Base-by-base conservation (phyloP, 257 asterid species). In the Petrea volubilis region DNA sequence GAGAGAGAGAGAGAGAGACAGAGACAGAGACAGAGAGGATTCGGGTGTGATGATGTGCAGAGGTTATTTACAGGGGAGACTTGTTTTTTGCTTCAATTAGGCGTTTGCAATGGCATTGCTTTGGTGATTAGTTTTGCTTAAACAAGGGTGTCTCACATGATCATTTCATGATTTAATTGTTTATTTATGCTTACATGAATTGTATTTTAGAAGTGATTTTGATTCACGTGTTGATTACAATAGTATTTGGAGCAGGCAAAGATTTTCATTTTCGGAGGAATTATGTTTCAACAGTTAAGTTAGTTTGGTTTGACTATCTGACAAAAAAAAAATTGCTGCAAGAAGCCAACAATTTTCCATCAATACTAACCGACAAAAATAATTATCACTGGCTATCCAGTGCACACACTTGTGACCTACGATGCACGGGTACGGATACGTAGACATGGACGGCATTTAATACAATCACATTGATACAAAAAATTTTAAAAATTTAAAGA, bases 11-110 rank as follows among this genome's bases (percentile, higher is more conserved):
- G 64, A 38, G 51, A 65, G 49, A 33, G 12, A 38, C 10, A 53
- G 56, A 55, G 77, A 62, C 46, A 36, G 64, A 49, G 74, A 64
- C 43, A 49, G 71, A 64, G 77, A 38, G 59, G 9, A 31, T 61
- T 36, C 59, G 14, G 7, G 29, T 11, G 14, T 31, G 61, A 56
- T 64, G 73, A 21, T 31, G 36, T 49, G 77, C 41, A 70, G 73
- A 55, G 52, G n/a, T n/a, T n/a, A 36, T 14, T 21, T 25, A 57
- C 28, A 34, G 56, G 17, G 38, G 23, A 74, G 28, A 73, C 40
- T 67, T 63, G 71, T 27, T 47, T 49, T 61, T 78, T 25, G 83
- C 78, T 82, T 80, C 79, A 86, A 77, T 78, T 68, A 56, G 68
- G 73, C 52, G 53, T 44, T 56, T 58, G 7, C 29, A 43, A 31